These are phyloP conservation scores for Hericium erinaceus DNA, from an alignment of 768 basidiomycete species.

Conservation along the genomic window DNA sequence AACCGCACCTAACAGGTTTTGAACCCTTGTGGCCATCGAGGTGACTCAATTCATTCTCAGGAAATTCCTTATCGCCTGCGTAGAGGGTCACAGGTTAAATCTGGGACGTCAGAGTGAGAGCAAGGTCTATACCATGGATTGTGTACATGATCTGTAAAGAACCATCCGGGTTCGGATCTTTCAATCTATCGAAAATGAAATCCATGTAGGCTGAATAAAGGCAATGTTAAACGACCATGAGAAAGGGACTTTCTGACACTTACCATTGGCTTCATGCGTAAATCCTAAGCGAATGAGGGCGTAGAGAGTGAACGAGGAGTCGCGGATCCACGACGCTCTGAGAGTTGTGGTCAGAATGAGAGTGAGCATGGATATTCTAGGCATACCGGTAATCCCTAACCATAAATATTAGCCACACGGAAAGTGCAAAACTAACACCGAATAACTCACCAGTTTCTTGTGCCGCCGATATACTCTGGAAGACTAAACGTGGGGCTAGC, in stretches of 20 bases:
- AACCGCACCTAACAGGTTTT: conserved; percentile 58
- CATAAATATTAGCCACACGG: neutral
- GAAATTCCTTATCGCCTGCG: conserved; percentile 57
- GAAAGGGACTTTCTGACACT: conserved; percentile 8
- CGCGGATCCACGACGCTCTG: conserved; percentile 88
- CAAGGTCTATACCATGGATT: conserved; percentile 60
- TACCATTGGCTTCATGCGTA: conserved; percentile 84
- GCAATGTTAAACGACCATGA: no score
- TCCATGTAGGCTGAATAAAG: conserved; percentile 66
- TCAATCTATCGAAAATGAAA: conserved; percentile 78
- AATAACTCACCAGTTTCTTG: conserved; percentile 65
- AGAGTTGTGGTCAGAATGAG: conserved; percentile 15
- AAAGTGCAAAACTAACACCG: neutral
- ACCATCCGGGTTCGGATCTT: conserved; percentile 81
- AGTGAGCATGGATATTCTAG: neutral
- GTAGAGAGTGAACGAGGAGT: conserved; percentile 92
- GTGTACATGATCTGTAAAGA: conserved; percentile 96
- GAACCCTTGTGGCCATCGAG: conserved; percentile 85
- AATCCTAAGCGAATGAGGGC: conserved; percentile 91
- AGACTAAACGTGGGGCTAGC: conserved; percentile 94
- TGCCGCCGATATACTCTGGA: conserved; percentile 86
- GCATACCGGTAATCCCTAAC: neutral
- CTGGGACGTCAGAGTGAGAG: neutral
- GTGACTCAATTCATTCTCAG: conserved; percentile 76
- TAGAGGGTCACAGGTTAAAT: neutral